Percentiles rank a stretch among this genome's conserved stretches.
Conservation (phyloP, 352 stramenopile genomes). For the Phytophthora pisi region DNA sequence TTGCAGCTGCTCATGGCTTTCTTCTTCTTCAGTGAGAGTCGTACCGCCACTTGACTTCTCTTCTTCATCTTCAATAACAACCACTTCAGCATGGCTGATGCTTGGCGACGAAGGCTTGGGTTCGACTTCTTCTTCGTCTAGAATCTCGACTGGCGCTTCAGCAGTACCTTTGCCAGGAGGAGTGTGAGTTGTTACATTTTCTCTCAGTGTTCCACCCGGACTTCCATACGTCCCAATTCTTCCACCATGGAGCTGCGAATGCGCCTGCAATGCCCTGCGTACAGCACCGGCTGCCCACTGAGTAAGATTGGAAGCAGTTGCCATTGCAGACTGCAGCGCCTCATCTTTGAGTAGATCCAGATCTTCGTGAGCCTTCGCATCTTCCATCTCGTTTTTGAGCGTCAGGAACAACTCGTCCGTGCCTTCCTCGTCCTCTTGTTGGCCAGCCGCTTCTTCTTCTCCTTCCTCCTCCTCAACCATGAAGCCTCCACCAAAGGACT, state of each 20-base stretch:
- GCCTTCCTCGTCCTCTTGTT: constrained; percentile 25
- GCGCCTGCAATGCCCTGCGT: constrained; percentile 66
- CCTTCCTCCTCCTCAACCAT: constrained; percentile 1
- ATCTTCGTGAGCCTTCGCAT: constrained; percentile 72
- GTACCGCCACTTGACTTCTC: neutral
- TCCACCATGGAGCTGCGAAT: constrained; percentile 53
- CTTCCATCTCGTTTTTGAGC: constrained; percentile 73
- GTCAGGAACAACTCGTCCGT: constrained; percentile 59
- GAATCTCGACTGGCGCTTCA: constrained; percentile 18
- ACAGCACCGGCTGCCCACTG: constrained; percentile 88
- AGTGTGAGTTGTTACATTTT: constrained; percentile 3
- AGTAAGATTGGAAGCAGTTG: constrained; percentile 86
- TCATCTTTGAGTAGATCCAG: constrained; percentile 66
- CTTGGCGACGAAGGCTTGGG: constrained; percentile 1
- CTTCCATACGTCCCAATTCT: constrained; percentile 16
- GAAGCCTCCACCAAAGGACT: neutral
- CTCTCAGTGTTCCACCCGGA: neutral
- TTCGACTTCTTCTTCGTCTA: constrained; percentile 19
- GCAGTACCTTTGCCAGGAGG: constrained; percentile 10
- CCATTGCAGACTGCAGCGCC: constrained; percentile 77
- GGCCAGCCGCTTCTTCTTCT: neutral
- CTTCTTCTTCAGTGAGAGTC: constrained; percentile 4
- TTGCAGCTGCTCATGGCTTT: constrained; percentile 40
- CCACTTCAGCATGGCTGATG: constrained; percentile 12
- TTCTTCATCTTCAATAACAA: constrained; percentile 39